Percentiles rank a stretch among this genome's conserved stretches.
Conservation (phyloP, 371 early-diverging fungal genomes). For the Mucor saturninus region DNA sequence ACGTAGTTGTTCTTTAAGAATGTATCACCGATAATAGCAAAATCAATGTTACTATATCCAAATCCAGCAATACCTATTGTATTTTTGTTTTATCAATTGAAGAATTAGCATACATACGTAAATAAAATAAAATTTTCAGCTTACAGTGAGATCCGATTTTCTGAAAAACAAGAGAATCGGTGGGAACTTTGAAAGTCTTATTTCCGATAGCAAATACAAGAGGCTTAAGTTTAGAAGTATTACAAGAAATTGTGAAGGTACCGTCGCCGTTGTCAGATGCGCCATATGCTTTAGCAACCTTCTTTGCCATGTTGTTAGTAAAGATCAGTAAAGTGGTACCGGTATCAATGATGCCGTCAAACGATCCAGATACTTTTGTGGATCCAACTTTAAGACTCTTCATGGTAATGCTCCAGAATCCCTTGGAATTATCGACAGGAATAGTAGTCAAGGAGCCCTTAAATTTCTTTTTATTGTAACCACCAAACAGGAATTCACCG, state of each 20-base stretch:
- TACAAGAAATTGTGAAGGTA: slow-evolving; percentile 29
- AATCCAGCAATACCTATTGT: slow-evolving; percentile 26
- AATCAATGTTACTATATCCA: slow-evolving; percentile 21
- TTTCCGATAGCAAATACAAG: slow-evolving; percentile 25
- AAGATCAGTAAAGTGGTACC: slow-evolving; percentile 68
- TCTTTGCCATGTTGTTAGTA: slow-evolving; percentile 40
- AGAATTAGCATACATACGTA: too few relatives aligned
- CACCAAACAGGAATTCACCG: slow-evolving; percentile 58
- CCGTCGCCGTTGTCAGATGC: slow-evolving; percentile 37
- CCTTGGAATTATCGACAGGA: slow-evolving; percentile 47
- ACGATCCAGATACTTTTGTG: slow-evolving; percentile 14
- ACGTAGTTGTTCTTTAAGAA: slow-evolving; percentile 56
- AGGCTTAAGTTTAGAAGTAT: slow-evolving; percentile 26
- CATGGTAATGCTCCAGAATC: slow-evolving; percentile 54
- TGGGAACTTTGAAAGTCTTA: slow-evolving; percentile 26
- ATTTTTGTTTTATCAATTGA: slow-evolving; percentile 12
- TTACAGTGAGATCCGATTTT: slow-evolving; percentile 21
- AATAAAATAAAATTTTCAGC: slow-evolving; percentile 1
- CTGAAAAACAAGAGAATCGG: slow-evolving; percentile 27
- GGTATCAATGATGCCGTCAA: slow-evolving; percentile 61
- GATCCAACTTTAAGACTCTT: slow-evolving; percentile 32
- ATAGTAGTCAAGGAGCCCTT: slow-evolving; percentile 57
- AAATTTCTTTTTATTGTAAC: slow-evolving; percentile 47
- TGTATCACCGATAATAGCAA: slow-evolving; percentile 50
- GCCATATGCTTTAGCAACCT: slow-evolving; percentile 26